Evolutionary conservation across 1,139 yeast genomes (phyloP), one percentile per base, ranked within the genome.

Genomic region (Diutina rugosa): DNA sequence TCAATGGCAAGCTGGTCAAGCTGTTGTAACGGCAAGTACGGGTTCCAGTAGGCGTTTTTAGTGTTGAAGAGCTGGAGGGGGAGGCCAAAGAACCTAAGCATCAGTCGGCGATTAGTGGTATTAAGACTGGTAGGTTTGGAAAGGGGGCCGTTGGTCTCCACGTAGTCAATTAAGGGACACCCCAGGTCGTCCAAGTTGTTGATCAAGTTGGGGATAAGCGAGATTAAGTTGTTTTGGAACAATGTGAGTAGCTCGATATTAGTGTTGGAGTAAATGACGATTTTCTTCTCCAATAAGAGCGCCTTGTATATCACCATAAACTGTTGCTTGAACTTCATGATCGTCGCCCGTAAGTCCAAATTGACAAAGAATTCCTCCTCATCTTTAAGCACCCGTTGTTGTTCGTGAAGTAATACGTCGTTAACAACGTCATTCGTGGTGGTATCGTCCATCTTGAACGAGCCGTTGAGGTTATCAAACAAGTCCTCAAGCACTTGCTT

Each of bases 11-110:
- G 73, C 62, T 88, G 91, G 57, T 86, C 87, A 57, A 93, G 73
- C 66, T 91, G 98, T 68, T 91, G 99, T 56, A 93, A 72, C 0
- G 99, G 96, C 28, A 91, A 79, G 68, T 91, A 93, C 0, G 99
- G 98, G 62, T 88, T 87, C 77, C 95, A 91, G 61, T 91, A 79
- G 3, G 96, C 90, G 47, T 95, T 95, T 63, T 84, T 81, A 10
- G 80, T 75, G 61, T 90, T 90, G 70, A 93, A 93, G 1, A 90
- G 70, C 63, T 87, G 93, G 56, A 93, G 72, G 0, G 99, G 99
- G 51, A 93, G 74, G 0, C 99, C 99, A 68, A 90, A 81, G 66
- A 90, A 93, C 49, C 82, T 73, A 56, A 91, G 71, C 69, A 91
- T 78, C 1, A 96, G 87, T 60, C 78, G 77, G 56, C 97, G 73